These are phyloP conservation scores for Ascochyta clinopodiicola DNA, from an alignment of 2,329 filamentous ascomycete species.

Conservation along the genomic window DNA sequence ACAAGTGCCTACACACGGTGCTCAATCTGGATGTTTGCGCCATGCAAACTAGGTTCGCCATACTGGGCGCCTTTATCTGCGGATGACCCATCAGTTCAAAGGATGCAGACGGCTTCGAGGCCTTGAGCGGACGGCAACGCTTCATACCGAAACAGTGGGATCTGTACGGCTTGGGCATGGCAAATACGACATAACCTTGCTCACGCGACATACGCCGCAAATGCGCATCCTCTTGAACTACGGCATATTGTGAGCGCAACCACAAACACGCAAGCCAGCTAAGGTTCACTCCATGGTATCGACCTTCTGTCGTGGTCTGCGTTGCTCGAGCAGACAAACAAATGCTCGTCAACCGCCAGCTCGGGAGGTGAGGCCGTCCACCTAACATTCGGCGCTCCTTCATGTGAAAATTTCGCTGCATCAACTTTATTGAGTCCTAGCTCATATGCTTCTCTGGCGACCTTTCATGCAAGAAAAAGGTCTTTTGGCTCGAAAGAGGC, in stretches of 20 bases:
- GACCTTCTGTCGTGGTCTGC: too few relatives aligned
- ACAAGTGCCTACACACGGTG: background rate
- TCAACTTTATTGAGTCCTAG: constrained; percentile 21
- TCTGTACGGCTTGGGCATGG: background rate
- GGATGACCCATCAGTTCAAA: background rate
- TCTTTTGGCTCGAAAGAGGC: constrained; percentile 22
- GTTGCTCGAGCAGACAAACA: background rate
- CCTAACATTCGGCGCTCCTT: constrained; percentile 15
- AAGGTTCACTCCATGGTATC: too few relatives aligned
- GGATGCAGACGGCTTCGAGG: constrained; percentile 4
- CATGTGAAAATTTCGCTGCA: constrained; percentile 30
- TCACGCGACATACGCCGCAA: constrained; percentile 10
- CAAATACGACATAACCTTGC: background rate
- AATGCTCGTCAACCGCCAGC: background rate
- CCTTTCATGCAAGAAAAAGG: constrained; percentile 23
- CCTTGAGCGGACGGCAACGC: background rate
- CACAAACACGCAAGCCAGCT: background rate
- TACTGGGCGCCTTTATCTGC: background rate
- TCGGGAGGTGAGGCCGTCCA: constrained; percentile 2
- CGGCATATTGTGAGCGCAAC: background rate
- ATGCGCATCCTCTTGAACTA: background rate
- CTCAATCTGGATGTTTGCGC: background rate
- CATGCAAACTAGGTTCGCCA: background rate
- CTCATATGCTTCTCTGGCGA: constrained; percentile 24
- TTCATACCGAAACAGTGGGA: background rate